Conservation (phyloP, 192 early-diverging fungal genomes). For the Coemansia sp. region DNA sequence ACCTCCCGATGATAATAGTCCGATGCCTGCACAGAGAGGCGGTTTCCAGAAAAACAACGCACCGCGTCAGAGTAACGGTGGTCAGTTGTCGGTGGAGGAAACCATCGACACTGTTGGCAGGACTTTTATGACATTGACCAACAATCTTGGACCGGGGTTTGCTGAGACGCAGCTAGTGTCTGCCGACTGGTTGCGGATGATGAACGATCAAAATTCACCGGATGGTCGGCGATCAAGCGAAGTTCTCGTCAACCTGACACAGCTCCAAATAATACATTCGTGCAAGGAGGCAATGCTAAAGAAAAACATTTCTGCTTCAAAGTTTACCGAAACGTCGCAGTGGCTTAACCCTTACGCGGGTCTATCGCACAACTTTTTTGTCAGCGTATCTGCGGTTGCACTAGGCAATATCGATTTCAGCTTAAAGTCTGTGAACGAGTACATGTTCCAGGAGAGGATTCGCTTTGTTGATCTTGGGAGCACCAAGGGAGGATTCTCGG, state of each 20-base stretch:
- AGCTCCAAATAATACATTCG: slow-evolving; percentile 11
- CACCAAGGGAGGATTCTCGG: slow-evolving; percentile 11
- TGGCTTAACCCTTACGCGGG: slow-evolving; percentile 20
- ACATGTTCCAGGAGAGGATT: slow-evolving; percentile 3
- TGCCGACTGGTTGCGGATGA: slow-evolving; percentile 39
- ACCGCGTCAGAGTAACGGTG: no score
- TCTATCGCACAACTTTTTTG: slow-evolving; percentile 5
- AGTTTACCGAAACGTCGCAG: not conserved
- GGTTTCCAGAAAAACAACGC: no score
- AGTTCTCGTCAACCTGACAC: slow-evolving; percentile 14
- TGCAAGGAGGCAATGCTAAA: slow-evolving; percentile 2
- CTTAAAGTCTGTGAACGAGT: slow-evolving; percentile 17
- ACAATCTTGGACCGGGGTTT: slow-evolving; percentile 10
- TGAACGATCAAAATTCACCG: slow-evolving; percentile 27
- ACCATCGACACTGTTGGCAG: not conserved
- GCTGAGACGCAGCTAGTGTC: slow-evolving; percentile 14
- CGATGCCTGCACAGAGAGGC: no score
- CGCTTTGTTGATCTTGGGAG: slow-evolving; percentile 39
- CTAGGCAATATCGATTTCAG: slow-evolving; percentile 32
- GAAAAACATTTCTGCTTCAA: not conserved
- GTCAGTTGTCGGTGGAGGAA: not conserved
- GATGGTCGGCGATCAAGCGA: slow-evolving; percentile 18
- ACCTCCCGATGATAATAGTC: no score
- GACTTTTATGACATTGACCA: slow-evolving; percentile 2
- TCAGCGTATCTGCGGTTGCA: slow-evolving; percentile 12